Percentiles rank a stretch among this genome's conserved stretches.
Conservation (phyloP, 495 filamentous ascomycete genomes). For the Tuber brumale region DNA sequence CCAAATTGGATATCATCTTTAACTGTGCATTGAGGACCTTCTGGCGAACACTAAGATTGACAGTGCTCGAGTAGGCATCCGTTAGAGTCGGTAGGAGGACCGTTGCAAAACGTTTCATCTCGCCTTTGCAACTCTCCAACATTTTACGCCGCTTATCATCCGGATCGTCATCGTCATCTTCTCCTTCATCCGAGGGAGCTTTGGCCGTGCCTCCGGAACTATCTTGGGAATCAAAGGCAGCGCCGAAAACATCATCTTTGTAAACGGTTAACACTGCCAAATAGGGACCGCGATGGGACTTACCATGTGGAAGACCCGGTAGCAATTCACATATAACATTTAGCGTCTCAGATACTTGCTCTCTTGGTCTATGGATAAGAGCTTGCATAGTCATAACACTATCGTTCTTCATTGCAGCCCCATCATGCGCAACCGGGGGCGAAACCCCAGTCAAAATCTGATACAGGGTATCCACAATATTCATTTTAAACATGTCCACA, state of each 20-base stretch:
- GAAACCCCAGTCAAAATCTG: conserved; percentile 97
- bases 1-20: conserved; percentile 97
- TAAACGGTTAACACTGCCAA: conserved; percentile 15
- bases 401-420: conserved; percentile 79
- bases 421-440: conserved; percentile 73
- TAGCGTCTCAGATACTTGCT: conserved; percentile 93
- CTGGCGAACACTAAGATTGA: conserved; percentile 95
- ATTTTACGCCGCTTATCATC: conserved; percentile 61
- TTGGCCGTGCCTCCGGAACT: conserved; percentile 25
- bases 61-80: conserved; percentile 95
- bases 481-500: conserved; percentile 88
- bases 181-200: conserved; percentile 33
- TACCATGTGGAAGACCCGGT: conserved; percentile 54
- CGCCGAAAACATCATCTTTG: conserved; percentile 5
- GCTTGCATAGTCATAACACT: conserved; percentile 99
- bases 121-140: conserved; percentile 69
- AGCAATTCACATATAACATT: conserved; percentile 97
- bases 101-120: conserved; percentile 84
- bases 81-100: conserved; percentile 95
- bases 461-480: conserved; percentile 94
- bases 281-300: conserved; percentile 7
- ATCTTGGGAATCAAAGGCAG: conserved; percentile 32
- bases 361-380: conserved; percentile 88
- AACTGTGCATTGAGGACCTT: conserved; percentile 91
- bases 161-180: conserved; percentile 52